Base-by-base conservation (phyloP, 139 green algal genomes). In the Chlorella sp. region DNA sequence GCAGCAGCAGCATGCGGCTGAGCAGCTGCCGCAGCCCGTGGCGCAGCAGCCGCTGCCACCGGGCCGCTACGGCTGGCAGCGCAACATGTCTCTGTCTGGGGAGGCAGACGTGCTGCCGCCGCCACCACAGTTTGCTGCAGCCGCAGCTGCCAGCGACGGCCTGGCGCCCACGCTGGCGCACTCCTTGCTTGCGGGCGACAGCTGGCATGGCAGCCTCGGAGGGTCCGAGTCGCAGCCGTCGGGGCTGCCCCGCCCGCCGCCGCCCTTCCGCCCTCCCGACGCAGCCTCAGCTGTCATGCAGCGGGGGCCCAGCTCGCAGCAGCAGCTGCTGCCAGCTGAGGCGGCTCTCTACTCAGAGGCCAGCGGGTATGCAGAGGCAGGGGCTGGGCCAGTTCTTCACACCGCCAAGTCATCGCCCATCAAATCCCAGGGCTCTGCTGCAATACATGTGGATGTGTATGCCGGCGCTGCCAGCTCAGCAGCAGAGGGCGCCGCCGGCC, bases 241-340 rank as follows among this genome's bases (percentile, higher is more conserved):
- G 32, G 68, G 66, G 30, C 82, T 68, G 66, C 68, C 32, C 16
- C 48, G 48, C 48, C 39, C 64, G 30, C 71, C 39, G 39, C 68
- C 32, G 26, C 26, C n/a, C 82, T 86, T 86, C 82, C n/a, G 82
- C 34, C n/a, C 82, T n/a, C 82, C 82, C 57, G 75, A 60, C n/a
- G 82, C 82, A 21, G 82, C 82, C 32, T 86, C 75, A 28, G 75
- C 34, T 32, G 75, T 81, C 40, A 88, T 88, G 84, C 36, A n/a
- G 3, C 83, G 83, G 11, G 16, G 57, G 34, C 34, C 61, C 37
- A 39, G 57, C 36, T 87, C 83, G 37, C 61, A 60, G 83, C 83
- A 79, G 61, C 83, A 87, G 61, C 14, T 78, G 19, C 61, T 87
- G 60, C 36, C 61, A 15, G 42, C 42, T 39, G 48, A 85, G 48